These are phyloP conservation scores for Fagus sylvatica DNA, from an alignment of 306 rosid genomes.

Conservation along the genomic window DNA sequence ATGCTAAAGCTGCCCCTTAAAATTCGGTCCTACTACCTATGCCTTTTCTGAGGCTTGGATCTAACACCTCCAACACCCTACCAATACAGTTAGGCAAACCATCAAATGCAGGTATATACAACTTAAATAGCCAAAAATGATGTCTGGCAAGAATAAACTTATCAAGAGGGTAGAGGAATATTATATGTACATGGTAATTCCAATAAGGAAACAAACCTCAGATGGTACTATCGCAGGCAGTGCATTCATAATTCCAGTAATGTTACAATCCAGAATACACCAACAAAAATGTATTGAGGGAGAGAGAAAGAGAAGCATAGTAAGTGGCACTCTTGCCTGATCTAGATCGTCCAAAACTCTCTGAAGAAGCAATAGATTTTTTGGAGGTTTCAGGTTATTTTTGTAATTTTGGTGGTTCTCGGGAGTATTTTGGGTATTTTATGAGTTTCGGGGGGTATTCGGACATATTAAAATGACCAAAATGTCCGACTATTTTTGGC, in stretches of 20 bases:
- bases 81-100: background rate
- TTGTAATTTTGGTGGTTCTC: no score
- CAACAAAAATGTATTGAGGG: background rate
- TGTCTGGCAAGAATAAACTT: background rate
- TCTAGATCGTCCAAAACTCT: slow-evolving; percentile 57
- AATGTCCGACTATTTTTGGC: no score
- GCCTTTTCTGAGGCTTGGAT: slow-evolving; percentile 27
- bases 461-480: no score
- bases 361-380: slow-evolving; percentile 35
- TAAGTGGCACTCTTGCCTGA: slow-evolving; percentile 43
- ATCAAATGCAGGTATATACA: background rate
- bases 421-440: no score
- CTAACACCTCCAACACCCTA: slow-evolving; percentile 22
- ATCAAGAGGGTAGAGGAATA: background rate
- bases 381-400: background rate
- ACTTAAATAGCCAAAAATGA: background rate
- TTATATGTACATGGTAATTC: no score
- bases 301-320: background rate
- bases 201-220: slow-evolving; percentile 36
- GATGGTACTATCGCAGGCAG: no score
- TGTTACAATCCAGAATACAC: slow-evolving; percentile 44
- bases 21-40: slow-evolving; percentile 1
- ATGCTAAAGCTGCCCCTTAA: background rate
- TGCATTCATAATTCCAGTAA: slow-evolving; percentile 54
- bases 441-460: no score